These are phyloP conservation scores for Termitomyces sp. DNA, from an alignment of 768 basidiomycete species.

Conservation along the genomic window DNA sequence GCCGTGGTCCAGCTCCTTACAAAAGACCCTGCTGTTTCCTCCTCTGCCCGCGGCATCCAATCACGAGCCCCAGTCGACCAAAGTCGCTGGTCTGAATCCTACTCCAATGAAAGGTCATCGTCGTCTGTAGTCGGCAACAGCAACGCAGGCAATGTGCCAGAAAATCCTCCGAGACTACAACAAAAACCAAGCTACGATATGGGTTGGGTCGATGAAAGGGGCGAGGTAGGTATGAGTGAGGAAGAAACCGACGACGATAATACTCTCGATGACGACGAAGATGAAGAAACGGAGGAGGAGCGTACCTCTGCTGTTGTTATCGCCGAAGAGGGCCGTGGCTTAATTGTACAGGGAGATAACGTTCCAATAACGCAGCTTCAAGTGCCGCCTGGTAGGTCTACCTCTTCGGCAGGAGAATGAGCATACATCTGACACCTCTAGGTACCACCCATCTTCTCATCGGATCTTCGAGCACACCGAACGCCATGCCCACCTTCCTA, in stretches of 20 bases:
- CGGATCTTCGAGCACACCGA: conserved; percentile 74
- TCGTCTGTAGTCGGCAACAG: conserved; percentile 61
- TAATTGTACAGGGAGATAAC: conserved; percentile 72
- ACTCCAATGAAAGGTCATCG: conserved; percentile 62
- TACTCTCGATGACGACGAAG: conserved; percentile 40
- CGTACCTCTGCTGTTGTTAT: conserved; percentile 73
- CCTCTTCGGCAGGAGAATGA: not conserved
- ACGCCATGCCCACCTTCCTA: conserved; percentile 73
- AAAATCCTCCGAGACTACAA: conserved; percentile 41
- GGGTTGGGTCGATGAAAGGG: conserved; percentile 65
- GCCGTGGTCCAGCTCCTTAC: conserved; percentile 57
- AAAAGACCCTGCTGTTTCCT: conserved; percentile 41
- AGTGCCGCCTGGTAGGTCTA: conserved; percentile 63
- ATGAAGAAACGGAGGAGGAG: conserved; percentile 55
- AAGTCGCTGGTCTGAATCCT: conserved; percentile 69
- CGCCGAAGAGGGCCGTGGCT: conserved; percentile 80
- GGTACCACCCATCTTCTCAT: conserved; percentile 94
- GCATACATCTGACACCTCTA: conserved; percentile 25
- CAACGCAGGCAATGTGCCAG: conserved; percentile 32
- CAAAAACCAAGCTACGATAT: conserved; percentile 74
- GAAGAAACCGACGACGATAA: conserved; percentile 37
- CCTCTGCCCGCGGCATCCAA: conserved; percentile 37
- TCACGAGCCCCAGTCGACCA: conserved; percentile 56
- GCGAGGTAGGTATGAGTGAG: conserved; percentile 30
- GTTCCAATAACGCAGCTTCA: conserved; percentile 56